phyloP scores from a whole-genome alignment of 2,329 filamentous ascomycete species.

The Diplodia corticola region DNA sequence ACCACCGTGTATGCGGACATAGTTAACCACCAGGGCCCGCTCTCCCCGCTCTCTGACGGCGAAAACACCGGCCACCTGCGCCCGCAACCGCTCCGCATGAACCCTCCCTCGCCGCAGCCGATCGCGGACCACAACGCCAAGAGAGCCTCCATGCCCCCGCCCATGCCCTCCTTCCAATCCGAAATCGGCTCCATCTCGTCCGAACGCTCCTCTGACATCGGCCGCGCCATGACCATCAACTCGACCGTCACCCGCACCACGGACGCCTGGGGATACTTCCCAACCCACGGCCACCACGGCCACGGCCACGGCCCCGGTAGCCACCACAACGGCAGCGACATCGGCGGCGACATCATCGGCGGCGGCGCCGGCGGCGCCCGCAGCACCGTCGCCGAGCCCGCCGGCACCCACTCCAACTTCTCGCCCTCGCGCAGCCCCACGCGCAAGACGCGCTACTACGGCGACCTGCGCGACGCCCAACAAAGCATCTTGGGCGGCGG shows the following conservation, averaged over 20 bases:
- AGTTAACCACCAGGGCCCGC: slow-evolving; percentile 26
- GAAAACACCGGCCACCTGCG: slow-evolving; percentile 29
- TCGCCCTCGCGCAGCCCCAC: slow-evolving; percentile 29
- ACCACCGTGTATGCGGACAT: not conserved
- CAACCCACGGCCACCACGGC: slow-evolving; percentile 1
- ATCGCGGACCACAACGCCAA: slow-evolving; percentile 28
- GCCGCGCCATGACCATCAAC: slow-evolving; percentile 34
- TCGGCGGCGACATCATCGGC: not conserved
- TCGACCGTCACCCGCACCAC: slow-evolving; percentile 30
- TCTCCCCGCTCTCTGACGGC: not conserved
- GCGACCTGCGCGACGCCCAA: slow-evolving; percentile 48
- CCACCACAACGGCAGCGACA: slow-evolving; percentile 25
- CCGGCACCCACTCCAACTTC: slow-evolving; percentile 14
- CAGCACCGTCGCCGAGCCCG: slow-evolving; percentile 5
- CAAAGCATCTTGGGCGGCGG: slow-evolving; percentile 33
- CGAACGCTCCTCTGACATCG: slow-evolving; percentile 26
- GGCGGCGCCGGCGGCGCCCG: slow-evolving; percentile 19
- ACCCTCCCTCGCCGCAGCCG: slow-evolving; percentile 44
- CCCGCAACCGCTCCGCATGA: slow-evolving; percentile 49
- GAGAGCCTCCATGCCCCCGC: slow-evolving; percentile 5
- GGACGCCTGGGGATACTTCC: slow-evolving; percentile 31
- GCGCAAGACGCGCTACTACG: slow-evolving; percentile 46
- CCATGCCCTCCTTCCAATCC: slow-evolving; percentile 10
- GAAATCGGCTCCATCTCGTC: slow-evolving; percentile 11
- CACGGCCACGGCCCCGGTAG: slow-evolving; percentile 30